These are phyloP conservation scores for Syncephalastrum contaminatum DNA, from an alignment of 371 early-diverging fungal genomes.

Conservation along the genomic window DNA sequence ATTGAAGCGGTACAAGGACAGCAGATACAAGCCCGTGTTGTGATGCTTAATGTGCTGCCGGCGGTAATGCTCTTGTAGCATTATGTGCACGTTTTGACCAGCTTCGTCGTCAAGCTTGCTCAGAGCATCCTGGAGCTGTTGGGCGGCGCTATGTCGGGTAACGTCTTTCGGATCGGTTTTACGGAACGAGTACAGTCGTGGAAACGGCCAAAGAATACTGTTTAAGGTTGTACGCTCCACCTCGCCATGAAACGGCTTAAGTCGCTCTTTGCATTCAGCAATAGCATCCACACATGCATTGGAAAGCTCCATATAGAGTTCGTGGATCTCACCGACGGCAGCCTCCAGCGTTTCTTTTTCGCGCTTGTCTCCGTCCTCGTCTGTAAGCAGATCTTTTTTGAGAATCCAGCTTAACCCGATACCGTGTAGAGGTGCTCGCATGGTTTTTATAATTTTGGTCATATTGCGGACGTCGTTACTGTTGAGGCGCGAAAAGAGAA, in stretches of 20 bases:
- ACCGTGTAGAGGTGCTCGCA: conserved; percentile 33
- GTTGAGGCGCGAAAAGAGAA: conserved; percentile 27
- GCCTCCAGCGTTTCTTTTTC: conserved; percentile 3
- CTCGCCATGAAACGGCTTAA: conserved; percentile 17
- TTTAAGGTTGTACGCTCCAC: conserved; percentile 19
- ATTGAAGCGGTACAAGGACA: conserved; percentile 13
- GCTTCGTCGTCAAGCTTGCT: conserved; percentile 6
- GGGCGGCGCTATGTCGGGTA: not conserved
- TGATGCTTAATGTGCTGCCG: not conserved
- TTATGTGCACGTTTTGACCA: not conserved
- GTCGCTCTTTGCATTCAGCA: conserved; percentile 5
- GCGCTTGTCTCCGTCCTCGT: not conserved
- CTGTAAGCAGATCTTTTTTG: conserved; percentile 18
- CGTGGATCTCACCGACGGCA: conserved; percentile 3
- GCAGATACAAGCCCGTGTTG: conserved; percentile 8
- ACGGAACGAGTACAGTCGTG: conserved; percentile 17
- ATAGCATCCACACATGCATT: conserved; percentile 8
- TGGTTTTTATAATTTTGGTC: conserved; percentile 21
- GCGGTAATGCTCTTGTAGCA: conserved; percentile 1
- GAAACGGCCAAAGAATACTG: conserved; percentile 42
- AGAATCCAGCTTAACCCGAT: conserved; percentile 36
- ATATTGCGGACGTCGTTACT: conserved; percentile 32
- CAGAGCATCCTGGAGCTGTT: conserved; percentile 5
- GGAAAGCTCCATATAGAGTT: conserved; percentile 8
- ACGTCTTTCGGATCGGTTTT: not conserved